Evolutionary conservation across 2,329 filamentous ascomycete genomes (phyloP), one percentile per base, ranked within the genome.

Genomic region (Tolypocladium pustulatum): DNA sequence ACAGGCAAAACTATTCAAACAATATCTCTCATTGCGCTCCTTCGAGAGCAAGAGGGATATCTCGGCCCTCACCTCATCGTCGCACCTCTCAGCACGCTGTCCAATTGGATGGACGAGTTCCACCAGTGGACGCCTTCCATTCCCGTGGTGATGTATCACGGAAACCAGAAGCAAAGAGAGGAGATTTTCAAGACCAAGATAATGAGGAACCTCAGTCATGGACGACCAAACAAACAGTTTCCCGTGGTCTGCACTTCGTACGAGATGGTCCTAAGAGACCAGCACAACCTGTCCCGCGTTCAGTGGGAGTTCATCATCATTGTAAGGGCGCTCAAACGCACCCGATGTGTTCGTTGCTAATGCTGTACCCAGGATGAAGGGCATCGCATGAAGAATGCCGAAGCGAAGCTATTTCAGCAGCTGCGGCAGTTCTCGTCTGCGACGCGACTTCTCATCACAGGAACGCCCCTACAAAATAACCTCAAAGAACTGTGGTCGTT

Each of bases 221-320:
- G 86, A 0, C 72, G 78, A 2, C 82, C 82, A 0, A 83, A 75
- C 0, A 75, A 81, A 1, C 82, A 87, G 53, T 99, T 97, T 61
- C 94, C 94, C 0, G 87, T 99, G 0, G 89, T 97, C 0, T 92
- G 92, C 67, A 99, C 94, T 0, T 95, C 88, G 43, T 97, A 97
- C 66, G 94, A 99, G 69, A 97, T 99, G 69, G 92, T 95, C 57
- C 87, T 99, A 74, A 87, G 91, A 65, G 94, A 99, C 69, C 85
- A 90, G 41, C 88, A 91, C 57, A 87, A 87, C 40, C 76, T 99
- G 6, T 85, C 86, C 0, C 87, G 88, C 59, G 93, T 96, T 59
- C 88, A 91, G 40, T 99, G 94, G 94, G 91, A 95, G 57, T 97
- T 96, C 65, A 97, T 99, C 67, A 94, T 99, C 64, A 96, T 99